These are phyloP conservation scores for Aureobasidium sp. DNA, from an alignment of 2,329 filamentous ascomycete genomes.

Conservation along the genomic window DNA sequence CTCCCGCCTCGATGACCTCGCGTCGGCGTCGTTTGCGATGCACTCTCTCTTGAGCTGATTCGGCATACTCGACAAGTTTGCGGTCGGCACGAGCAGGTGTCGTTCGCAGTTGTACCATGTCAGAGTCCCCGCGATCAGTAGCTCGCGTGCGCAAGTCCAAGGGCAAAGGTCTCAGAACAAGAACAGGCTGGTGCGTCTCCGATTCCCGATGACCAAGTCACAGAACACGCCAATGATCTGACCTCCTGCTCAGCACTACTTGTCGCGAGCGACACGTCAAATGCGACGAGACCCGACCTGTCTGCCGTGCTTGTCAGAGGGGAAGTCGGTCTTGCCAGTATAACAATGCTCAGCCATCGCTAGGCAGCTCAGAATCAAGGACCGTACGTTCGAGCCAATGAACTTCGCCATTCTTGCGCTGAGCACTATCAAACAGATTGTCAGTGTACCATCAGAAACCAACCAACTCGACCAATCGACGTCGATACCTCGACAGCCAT, in stretches of 20 bases:
- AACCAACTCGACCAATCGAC: too few species aligned
- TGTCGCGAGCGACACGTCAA: slow-evolving; percentile 41
- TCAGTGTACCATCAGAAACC: too few species aligned
- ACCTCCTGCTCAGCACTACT: slow-evolving; percentile 19
- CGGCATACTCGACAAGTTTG: neutral
- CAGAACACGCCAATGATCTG: too few species aligned
- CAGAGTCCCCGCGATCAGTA: neutral
- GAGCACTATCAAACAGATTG: too few species aligned
- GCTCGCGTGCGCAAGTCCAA: neutral
- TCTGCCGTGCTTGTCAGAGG: slow-evolving; percentile 40
- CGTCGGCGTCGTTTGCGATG: neutral
- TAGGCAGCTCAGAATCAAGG: too few species aligned
- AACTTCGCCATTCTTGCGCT: too few species aligned
- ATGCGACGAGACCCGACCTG: slow-evolving; percentile 43
- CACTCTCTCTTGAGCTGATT: too few species aligned
- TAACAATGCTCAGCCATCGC: neutral
- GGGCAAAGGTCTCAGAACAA: neutral
- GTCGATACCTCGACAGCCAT: too few species aligned
- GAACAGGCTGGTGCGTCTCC: neutral
- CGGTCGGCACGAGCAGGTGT: neutral
- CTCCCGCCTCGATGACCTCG: neutral
- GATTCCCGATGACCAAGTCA: too few species aligned
- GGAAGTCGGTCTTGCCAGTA: slow-evolving; percentile 35
- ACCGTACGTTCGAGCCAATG: too few species aligned
- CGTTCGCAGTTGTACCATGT: neutral